These are phyloP conservation scores for Tylopilus balloui DNA, from an alignment of 768 basidiomycete genomes.

Conservation along the genomic window DNA sequence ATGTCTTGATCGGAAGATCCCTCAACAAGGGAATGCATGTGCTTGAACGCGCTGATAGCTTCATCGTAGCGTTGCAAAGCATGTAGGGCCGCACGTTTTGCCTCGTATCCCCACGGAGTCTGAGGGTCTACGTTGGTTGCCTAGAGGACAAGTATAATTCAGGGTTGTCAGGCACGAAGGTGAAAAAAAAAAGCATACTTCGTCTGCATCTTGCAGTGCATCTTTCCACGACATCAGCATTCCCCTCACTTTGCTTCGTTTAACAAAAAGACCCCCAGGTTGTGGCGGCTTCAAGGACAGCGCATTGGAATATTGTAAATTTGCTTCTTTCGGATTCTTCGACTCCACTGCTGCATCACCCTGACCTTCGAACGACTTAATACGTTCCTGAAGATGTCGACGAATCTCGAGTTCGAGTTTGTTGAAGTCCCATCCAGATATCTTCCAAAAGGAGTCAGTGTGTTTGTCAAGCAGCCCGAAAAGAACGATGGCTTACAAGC, in stretches of 20 bases:
- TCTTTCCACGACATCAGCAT: not conserved
- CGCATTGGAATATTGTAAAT: not conserved
- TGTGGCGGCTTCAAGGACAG: not conserved
- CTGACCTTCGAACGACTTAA: not conserved
- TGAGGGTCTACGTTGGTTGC: slow-evolving; percentile 1
- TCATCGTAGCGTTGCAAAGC: not conserved
- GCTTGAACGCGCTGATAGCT: not conserved
- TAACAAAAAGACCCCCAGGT: not conserved
- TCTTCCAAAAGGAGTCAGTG: not conserved
- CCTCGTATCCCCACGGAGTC: not conserved
- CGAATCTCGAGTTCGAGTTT: not conserved
- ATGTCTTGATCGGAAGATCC: not conserved
- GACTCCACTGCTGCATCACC: not conserved
- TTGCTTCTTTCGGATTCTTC: not conserved
- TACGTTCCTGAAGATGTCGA: not conserved
- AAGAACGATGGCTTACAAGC: not conserved
- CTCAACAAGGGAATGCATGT: not conserved
- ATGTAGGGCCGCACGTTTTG: not conserved
- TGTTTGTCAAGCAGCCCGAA: not conserved
- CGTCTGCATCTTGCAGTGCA: not conserved
- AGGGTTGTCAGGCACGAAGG: not conserved
- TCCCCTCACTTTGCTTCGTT: not conserved
- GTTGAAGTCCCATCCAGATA: not conserved
- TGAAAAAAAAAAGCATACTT: not conserved
- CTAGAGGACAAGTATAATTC: not conserved